Base-by-base conservation (phyloP, 208 protist species). In the Herpetomonas samuelpessoai region DNA sequence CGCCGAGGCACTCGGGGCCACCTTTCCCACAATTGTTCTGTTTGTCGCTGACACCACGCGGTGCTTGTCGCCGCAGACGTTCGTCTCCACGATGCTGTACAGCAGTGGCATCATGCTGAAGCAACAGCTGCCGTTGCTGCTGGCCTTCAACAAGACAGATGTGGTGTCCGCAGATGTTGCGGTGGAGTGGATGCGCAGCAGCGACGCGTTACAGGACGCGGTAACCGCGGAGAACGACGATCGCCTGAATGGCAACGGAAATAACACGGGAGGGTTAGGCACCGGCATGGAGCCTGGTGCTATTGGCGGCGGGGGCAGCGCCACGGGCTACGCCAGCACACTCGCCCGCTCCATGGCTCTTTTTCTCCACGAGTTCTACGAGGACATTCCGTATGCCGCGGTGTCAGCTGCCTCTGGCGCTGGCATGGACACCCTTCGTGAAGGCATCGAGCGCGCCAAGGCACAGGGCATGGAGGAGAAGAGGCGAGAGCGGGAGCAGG, bases 51-150 rank as follows among this genome's bases (percentile, higher is more conserved):
- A 99, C 76, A 99, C 97, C 30, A 84, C 93, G 16, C 79, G 98
- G 3, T 98, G 87, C 28, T 62, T 78, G 0, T 93, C 62, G 55
- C 97, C 98, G 9, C 86, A 92, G 30, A 99, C 98, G 6, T 99
- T 99, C 63, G 98, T 99, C 88, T 98, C 97, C 0, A 99, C 98
- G 61, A 99, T 99, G 98, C 74, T 99, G 1, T 99, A 99, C 81
- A 91, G 97, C 0, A 99, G 98, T 75, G 83, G 83, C 52, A 99
- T 99, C 53, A 86, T 99, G 76, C 98, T 99, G 62, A 99, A 99
- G 71, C 96, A 94, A 39, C 94, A 97, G 72, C 76, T 99, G 26
- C 98, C 98, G n/a, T 87, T 99, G 19, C 59, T 99, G 3, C 54
- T 99, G 6, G 91, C 93, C n/a, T 99, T 99, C 75, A 99, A 99